Base-by-base conservation (phyloP, 1,284 basidiomycete species). In the Moesziomyces sp. region DNA sequence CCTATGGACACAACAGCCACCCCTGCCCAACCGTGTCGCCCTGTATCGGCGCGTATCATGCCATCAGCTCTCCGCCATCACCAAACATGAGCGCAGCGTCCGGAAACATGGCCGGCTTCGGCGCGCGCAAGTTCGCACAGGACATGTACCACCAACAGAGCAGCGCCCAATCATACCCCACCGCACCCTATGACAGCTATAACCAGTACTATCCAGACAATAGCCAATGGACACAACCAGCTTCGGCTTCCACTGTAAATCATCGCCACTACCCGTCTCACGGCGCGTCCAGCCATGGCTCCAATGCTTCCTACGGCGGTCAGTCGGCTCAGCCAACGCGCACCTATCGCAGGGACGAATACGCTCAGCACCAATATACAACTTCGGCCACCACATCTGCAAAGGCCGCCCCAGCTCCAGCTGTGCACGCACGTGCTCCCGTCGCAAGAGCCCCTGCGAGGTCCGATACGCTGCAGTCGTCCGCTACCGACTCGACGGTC, bases 71-170 rank as follows among this genome's bases (percentile, higher is more conserved):
- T 19, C 48, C 50, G 18, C 34, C 50, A 3, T 45, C 52, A 21
- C 24, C 47, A 6, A 35, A 30, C 47, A 26, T 16, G 16, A 14
- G 35, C 16, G 13, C n/a, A 16, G 53, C 48, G 2, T 46, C 57
- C 14, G 68, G 49, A 35, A 75, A 75, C 47, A 35, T 71, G n/a
- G 73, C 73, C 18, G 73, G 73, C 19, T 71, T 75, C n/a, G 73
- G 73, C 3, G 62, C 62, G 28, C 56, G 62, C 10, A 59, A 64
- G 16, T 75, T 75, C 61, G 59, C 58, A 54, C 59, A 63, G 46
- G 68, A 67, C 49, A 54, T 64, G 59, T 73, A 61, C 49, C 59
- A 59, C 9, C 69, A 52, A 42, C 28, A 46, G 8, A 30, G 11
- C 6, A 21, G 16, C 19, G 21, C 52, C 21, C 52, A 30, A 11